Evolutionary conservation across 805 yeast genomes (phyloP).

Genomic region (Barnettozyma pratensis): DNA sequence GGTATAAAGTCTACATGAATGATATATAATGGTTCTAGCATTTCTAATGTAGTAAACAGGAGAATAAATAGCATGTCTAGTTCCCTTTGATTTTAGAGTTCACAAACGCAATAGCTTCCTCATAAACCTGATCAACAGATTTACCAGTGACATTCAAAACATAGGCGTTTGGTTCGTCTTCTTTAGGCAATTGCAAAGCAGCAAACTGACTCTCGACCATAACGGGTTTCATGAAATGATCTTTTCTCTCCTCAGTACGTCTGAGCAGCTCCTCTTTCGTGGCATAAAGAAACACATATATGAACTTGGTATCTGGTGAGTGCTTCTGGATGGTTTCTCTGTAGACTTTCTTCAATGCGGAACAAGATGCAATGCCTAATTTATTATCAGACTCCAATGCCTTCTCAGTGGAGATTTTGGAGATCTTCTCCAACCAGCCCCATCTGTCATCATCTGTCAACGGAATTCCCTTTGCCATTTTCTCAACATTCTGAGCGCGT

Average conservation of each 20-base stretch:
- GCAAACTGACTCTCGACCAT: constrained; percentile 80
- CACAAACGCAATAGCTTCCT: constrained; percentile 9
- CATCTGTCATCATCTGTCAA: constrained; percentile 86
- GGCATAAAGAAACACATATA: constrained; percentile 66
- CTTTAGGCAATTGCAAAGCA: constrained; percentile 65
- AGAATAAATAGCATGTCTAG: no score
- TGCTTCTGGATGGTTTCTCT: constrained; percentile 51
- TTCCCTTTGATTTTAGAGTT: background rate
- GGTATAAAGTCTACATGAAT: no score
- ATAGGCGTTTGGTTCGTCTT: constrained; percentile 26
- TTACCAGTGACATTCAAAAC: constrained; percentile 28
- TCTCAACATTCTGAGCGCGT: constrained; percentile 49
- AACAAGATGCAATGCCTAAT: constrained; percentile 65
- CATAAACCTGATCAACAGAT: constrained; percentile 13
- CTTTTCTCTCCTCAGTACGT: constrained; percentile 59
- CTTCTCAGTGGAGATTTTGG: constrained; percentile 34
- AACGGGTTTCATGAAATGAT: constrained; percentile 82
- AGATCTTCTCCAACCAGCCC: constrained; percentile 72
- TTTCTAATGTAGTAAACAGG: no score
- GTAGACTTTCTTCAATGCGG: constrained; percentile 73
- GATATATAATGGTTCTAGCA: no score
- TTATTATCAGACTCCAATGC: constrained; percentile 29
- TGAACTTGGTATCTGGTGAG: constrained; percentile 35
- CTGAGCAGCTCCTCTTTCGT: constrained; percentile 51
- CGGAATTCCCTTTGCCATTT: constrained; percentile 81